Conservation (phyloP, 2,329 filamentous ascomycete genomes). For the Rasamsonia emersonii region DNA sequence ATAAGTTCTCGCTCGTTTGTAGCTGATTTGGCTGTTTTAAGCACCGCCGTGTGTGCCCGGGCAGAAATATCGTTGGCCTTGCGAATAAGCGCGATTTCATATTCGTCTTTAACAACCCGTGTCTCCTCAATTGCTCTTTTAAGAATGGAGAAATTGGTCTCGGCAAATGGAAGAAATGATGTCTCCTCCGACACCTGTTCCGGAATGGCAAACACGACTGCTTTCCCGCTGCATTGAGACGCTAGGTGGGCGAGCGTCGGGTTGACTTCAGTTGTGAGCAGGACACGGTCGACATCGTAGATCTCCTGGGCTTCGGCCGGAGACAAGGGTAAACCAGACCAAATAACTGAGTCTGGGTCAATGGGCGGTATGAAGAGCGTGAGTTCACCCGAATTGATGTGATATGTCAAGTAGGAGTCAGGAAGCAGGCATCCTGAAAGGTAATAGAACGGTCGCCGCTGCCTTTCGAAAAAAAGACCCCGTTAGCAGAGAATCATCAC, state of each 20-base stretch:
- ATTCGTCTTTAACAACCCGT: conserved; percentile 74
- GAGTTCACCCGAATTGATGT: conserved; percentile 62
- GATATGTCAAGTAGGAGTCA: conserved; percentile 73
- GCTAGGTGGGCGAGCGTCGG: conserved; percentile 51
- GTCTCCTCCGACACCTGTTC: conserved; percentile 66
- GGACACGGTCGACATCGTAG: conserved; percentile 76
- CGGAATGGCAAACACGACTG: conserved; percentile 65
- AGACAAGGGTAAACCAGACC: conserved; percentile 79
- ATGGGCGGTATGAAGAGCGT: conserved; percentile 86
- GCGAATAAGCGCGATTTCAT: conserved; percentile 74
- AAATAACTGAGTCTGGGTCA: conserved; percentile 83
- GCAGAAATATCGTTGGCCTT: conserved; percentile 74
- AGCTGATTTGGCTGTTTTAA: conserved; percentile 54
- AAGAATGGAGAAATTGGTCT: conserved; percentile 54
- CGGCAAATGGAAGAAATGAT: conserved; percentile 61
- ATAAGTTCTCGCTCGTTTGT: conserved; percentile 77
- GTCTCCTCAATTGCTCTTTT: conserved; percentile 68
- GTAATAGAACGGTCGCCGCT: conserved; percentile 92
- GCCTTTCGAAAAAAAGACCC: conserved; percentile 42
- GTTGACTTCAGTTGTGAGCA: conserved; percentile 65
- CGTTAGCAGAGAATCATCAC: neutral
- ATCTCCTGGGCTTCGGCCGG: conserved; percentile 62
- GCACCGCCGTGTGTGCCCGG: conserved; percentile 64
- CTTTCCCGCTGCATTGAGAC: conserved; percentile 26
- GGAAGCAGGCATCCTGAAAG: conserved; percentile 75